Percentiles rank a stretch among this genome's conserved stretches.
These are phyloP conservation scores for Cladosporium sp. DNA, from an alignment of 2,329 filamentous ascomycete genomes.

Conservation along the genomic window DNA sequence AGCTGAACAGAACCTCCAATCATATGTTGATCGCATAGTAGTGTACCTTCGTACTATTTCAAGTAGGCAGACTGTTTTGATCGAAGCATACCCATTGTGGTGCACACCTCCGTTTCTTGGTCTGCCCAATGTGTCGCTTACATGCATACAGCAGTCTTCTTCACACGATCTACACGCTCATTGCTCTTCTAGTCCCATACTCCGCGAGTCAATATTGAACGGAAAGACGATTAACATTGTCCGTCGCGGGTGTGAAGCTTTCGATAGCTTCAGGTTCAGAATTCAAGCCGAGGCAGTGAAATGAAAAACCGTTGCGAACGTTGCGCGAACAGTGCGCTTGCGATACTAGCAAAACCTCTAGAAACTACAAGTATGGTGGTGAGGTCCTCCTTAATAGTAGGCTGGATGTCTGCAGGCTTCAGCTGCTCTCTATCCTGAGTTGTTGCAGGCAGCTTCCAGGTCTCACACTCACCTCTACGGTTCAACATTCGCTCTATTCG, in stretches of 20 bases:
- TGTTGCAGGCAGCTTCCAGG: neutral
- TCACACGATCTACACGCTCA: neutral
- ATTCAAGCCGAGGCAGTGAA: neutral
- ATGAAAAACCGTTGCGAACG: neutral
- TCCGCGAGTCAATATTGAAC: neutral
- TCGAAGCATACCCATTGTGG: neutral
- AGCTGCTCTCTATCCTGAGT: neutral
- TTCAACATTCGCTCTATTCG: neutral
- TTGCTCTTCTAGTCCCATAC: neutral
- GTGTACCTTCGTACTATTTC: too few species aligned
- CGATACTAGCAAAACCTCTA: neutral
- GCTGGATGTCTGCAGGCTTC: neutral
- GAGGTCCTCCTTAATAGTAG: neutral
- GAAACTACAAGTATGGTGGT: neutral
- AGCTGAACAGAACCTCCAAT: too few species aligned
- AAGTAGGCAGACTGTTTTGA: neutral
- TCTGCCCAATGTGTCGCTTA: neutral
- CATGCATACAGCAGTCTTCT: too few species aligned
- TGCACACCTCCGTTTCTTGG: neutral
- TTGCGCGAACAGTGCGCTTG: neutral
- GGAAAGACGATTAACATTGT: neutral
- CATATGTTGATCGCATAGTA: too few species aligned
- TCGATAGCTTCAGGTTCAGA: conserved; percentile 1
- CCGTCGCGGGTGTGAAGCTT: neutral
- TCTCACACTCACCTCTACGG: neutral